Conservation (phyloP, 495 filamentous ascomycete genomes). For the Xylaria venustula region DNA sequence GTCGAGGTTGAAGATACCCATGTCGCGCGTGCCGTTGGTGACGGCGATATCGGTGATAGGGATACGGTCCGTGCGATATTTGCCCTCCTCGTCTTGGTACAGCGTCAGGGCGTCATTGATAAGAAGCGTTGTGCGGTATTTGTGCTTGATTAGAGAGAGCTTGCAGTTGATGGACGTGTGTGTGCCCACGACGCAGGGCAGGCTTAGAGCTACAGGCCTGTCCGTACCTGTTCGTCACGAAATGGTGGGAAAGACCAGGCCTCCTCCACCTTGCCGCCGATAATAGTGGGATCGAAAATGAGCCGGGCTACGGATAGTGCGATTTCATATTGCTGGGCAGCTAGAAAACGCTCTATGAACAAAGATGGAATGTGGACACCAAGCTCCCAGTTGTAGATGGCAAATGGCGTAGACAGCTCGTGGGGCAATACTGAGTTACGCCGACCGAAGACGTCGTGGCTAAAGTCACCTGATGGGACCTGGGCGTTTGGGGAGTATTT, state of each 20-base stretch:
- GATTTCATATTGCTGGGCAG: conserved; percentile 29
- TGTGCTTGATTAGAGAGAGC: conserved; percentile 12
- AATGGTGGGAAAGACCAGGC: conserved; percentile 27
- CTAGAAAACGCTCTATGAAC: conserved; percentile 18
- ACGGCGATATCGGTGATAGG: conserved; percentile 31
- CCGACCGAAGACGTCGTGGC: not conserved
- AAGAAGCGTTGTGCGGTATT: conserved; percentile 10
- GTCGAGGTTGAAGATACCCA: conserved; percentile 29
- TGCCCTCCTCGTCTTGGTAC: not conserved
- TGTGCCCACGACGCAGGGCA: conserved; percentile 28
- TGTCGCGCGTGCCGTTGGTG: conserved; percentile 23
- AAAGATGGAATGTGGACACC: conserved; percentile 29
- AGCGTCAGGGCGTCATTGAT: not conserved
- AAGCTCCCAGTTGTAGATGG: conserved; percentile 38
- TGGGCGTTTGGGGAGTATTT: too few relatives aligned
- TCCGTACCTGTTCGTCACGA: not conserved
- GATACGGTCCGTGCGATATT: conserved; percentile 20
- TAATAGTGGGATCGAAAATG: conserved; percentile 32
- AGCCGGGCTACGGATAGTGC: conserved; percentile 25
- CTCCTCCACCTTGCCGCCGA: not conserved
- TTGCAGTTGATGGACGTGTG: conserved; percentile 30
- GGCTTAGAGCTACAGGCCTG: not conserved
- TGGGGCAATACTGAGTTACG: conserved; percentile 1
- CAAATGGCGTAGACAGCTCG: conserved; percentile 12
- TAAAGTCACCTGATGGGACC: too few relatives aligned